phyloP scores from a whole-genome alignment of 805 yeast species.

The Isabelozyma gotoi region DNA sequence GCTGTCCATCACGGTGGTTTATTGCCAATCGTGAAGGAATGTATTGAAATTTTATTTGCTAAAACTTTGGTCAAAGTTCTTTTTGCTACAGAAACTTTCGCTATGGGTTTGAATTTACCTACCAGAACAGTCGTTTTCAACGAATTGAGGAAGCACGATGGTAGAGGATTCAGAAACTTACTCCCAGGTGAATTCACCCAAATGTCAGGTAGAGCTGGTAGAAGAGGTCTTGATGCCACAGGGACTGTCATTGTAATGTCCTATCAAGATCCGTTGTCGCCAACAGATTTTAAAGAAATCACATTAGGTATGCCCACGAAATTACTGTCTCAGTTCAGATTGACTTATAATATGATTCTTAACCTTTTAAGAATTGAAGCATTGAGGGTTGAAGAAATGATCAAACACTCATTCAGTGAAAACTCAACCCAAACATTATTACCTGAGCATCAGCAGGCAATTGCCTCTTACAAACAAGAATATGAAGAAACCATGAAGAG shows the following conservation, averaged over 20 bases:
- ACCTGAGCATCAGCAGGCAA: constrained; percentile 79
- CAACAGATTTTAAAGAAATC: constrained; percentile 68
- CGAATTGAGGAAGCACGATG: constrained; percentile 86
- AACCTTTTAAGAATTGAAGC: constrained; percentile 92
- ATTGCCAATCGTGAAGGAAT: constrained; percentile 88
- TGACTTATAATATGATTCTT: constrained; percentile 94
- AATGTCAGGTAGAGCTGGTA: constrained; percentile 99
- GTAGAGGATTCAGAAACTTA: constrained; percentile 73
- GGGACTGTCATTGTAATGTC: constrained; percentile 96
- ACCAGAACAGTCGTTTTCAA: constrained; percentile 94
- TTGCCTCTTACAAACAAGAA: constrained; percentile 51
- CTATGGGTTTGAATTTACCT: constrained; percentile 97
- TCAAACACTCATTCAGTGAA: constrained; percentile 92
- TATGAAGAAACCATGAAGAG: constrained; percentile 34
- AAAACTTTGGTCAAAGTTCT: constrained; percentile 82
- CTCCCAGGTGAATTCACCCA: constrained; percentile 97
- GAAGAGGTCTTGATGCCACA: constrained; percentile 90
- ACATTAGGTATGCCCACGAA: constrained; percentile 89
- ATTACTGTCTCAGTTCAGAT: constrained; percentile 84
- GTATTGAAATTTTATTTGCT: constrained; percentile 88
- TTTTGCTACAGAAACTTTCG: constrained; percentile 97
- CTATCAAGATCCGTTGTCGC: constrained; percentile 61
- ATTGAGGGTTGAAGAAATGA: constrained; percentile 95
- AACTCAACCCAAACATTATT: constrained; percentile 79
- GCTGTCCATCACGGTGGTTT: constrained; percentile 97